Conservation (phyloP, 352 stramenopile species). For the Phytopythium cucurbitacearum region DNA sequence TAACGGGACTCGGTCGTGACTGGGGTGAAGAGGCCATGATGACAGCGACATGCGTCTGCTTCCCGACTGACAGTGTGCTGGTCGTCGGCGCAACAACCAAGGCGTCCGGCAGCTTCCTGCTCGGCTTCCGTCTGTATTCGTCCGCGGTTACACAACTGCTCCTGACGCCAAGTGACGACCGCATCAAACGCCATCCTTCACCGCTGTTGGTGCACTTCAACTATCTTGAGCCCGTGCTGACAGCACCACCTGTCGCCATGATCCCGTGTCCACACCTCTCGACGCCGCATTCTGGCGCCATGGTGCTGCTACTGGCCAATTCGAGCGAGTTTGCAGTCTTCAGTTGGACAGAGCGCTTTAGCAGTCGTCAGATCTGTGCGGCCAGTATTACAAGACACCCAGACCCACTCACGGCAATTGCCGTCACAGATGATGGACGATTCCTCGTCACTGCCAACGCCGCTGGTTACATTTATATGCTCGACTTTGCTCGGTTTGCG, state of each 20-base stretch:
- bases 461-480: slow-evolving; percentile 19
- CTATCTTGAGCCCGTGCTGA: slow-evolving; percentile 32
- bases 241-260: not conserved
- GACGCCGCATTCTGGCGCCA: slow-evolving; percentile 23
- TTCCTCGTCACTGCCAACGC: slow-evolving; percentile 27
- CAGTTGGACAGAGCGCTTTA: slow-evolving; percentile 54
- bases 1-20: not conserved
- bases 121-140: slow-evolving; percentile 49
- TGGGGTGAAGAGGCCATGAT: slow-evolving; percentile 1
- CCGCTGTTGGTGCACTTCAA: slow-evolving; percentile 36
- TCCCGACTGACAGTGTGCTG: slow-evolving; percentile 35
- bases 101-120: slow-evolving; percentile 18
- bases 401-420: slow-evolving; percentile 9
- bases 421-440: slow-evolving; percentile 21
- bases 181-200: not conserved
- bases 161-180: not conserved
- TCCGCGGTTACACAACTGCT: slow-evolving; percentile 3
- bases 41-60: slow-evolving; percentile 31
- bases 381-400: slow-evolving; percentile 16
- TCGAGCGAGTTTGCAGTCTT: slow-evolving; percentile 32
- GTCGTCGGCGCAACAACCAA: slow-evolving; percentile 27
- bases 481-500: slow-evolving; percentile 27
- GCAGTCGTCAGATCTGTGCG: slow-evolving; percentile 37
- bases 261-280: slow-evolving; percentile 9
- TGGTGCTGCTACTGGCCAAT: slow-evolving; percentile 26